Percentiles rank a stretch among this genome's conserved stretches.
These are phyloP conservation scores for Usnea hakonensis DNA, from an alignment of 495 filamentous ascomycete species.

Conservation along the genomic window DNA sequence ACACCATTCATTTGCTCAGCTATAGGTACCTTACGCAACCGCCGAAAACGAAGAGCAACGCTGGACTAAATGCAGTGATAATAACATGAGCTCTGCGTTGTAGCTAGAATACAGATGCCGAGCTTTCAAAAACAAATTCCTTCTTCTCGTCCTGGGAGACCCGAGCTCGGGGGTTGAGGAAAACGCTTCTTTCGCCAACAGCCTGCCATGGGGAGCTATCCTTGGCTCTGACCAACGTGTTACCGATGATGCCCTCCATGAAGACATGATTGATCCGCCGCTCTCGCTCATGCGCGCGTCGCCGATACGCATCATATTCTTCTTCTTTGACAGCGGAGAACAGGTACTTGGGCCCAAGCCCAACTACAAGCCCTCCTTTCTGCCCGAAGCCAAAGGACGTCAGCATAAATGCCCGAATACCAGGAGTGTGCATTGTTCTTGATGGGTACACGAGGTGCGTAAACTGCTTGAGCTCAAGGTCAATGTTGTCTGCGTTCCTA, in stretches of 20 bases:
- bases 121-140: background rate
- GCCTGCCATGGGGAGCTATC: background rate
- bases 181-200: background rate
- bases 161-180: background rate
- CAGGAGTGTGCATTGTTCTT: slow-evolving; percentile 7
- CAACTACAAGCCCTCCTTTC: slow-evolving; percentile 16
- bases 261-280: background rate
- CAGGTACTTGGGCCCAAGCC: background rate
- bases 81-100: background rate
- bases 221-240: background rate
- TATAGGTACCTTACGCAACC: too few relatives aligned
- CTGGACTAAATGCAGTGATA: background rate
- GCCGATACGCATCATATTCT: background rate
- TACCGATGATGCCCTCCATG: background rate
- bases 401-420: slow-evolving; percentile 19
- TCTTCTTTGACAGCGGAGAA: background rate
- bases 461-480: slow-evolving; percentile 13
- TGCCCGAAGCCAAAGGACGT: slow-evolving; percentile 30
- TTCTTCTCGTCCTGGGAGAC: background rate
- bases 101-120: background rate
- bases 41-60: background rate
- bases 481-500: slow-evolving; percentile 27
- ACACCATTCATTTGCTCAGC: background rate
- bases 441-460: slow-evolving; percentile 16
- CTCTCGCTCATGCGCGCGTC: background rate